Conservation (phyloP, 2,329 filamentous ascomycete genomes). For the Aspergillus persii region DNA sequence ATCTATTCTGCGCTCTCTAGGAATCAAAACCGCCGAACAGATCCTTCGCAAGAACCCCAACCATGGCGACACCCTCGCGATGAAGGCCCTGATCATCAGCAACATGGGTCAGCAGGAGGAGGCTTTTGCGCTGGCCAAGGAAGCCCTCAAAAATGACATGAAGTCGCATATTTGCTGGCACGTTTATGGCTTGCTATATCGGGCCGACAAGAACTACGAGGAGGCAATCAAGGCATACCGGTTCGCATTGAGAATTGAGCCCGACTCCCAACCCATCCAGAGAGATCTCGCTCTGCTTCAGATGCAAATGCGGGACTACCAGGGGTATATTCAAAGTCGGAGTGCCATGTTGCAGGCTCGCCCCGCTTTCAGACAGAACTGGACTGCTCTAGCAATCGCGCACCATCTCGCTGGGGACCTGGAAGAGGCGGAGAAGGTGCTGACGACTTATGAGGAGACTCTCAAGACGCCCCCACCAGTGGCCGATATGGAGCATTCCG, state of each 20-base stretch:
- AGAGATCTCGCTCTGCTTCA: conserved; percentile 90
- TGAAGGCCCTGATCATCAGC: conserved; percentile 98
- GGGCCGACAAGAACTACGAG: conserved; percentile 94
- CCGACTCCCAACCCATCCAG: conserved; percentile 91
- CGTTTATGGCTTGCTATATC: conserved; percentile 92
- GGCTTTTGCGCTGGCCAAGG: conserved; percentile 88
- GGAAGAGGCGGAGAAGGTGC: conserved; percentile 80
- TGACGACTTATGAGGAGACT: conserved; percentile 91
- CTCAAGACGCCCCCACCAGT: conserved; percentile 76
- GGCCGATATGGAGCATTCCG: conserved; percentile 85
- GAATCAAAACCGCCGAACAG: conserved; percentile 92
- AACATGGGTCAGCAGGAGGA: conserved; percentile 88
- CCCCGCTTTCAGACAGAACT: conserved; percentile 82
- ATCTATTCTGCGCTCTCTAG: conserved; percentile 42
- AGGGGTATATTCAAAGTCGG: conserved; percentile 87
- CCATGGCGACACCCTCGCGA: conserved; percentile 97
- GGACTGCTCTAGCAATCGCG: conserved; percentile 94
- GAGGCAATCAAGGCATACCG: conserved; percentile 99
- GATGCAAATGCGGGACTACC: conserved; percentile 93
- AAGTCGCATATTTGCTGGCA: conserved; percentile 99
- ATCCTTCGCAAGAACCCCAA: conserved; percentile 92
- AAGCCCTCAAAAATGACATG: conserved; percentile 93
- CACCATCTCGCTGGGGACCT: conserved; percentile 87
- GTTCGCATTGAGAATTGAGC: conserved; percentile 87
- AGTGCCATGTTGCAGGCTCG: conserved; percentile 82